Base-by-base conservation (phyloP, 2,329 filamentous ascomycete genomes). In the Hymenoscyphus scutula region DNA sequence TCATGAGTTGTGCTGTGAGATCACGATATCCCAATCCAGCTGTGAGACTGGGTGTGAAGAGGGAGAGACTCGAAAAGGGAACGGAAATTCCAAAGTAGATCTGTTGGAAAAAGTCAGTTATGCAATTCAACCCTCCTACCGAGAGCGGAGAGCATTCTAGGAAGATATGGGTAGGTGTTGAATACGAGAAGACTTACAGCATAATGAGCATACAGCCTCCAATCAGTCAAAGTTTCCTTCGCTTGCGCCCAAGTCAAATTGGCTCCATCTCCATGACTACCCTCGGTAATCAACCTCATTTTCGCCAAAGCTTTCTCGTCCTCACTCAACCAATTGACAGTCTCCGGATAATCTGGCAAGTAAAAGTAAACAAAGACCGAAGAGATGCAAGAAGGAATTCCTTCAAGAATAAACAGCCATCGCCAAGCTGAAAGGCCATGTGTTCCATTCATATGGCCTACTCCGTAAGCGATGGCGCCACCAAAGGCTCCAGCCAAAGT, bases 21-120 rank as follows among this genome's bases (percentile, higher is more conserved):
- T 83, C 80, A n/a, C 81, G 72, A 67, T 80, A 83, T 1, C 80
- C 80, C 1, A 84, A 71, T 0, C 84, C 84, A 4, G 80, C 80
- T 59, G 89, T 84, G 61, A 90, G 89, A 2, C 83, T 86, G 0
- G 88, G 88, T 0, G 88, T 81, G 73, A 80, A 89, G 77, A 75
- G 77, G 13, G 82, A 85, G 59, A 89, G 76, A 56, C 81, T 84
- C 1, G 83, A 83, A 68, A 88, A 86, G 0, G 84, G 83, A 2
- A 79, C 78, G 1, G 81, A 79, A 38, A 81, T 80, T 8, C 79
- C 78, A 61, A 82, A 82, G 65, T 82, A 82, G 5, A 82, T 72
- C 77, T 80, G 45, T 32, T 17, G 6, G 17, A 32, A 17, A 23
- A 2, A 10, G 10, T 38, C 32, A 57, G 23, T 41, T 13, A 30